phyloP scores from a whole-genome alignment of 257 asterid species.

The Solanum verrucosum region DNA sequence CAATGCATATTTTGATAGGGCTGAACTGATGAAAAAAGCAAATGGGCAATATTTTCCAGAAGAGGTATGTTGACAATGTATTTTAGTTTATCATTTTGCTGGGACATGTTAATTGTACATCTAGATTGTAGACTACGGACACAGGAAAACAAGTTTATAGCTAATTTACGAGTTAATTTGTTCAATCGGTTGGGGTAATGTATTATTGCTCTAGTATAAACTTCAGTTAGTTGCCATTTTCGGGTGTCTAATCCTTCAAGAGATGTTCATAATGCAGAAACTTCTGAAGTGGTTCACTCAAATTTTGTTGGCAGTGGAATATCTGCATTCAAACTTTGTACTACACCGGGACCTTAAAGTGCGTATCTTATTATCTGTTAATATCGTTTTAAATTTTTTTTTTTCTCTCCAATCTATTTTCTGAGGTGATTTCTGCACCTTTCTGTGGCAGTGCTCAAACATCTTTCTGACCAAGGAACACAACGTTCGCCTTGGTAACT shows the following conservation, averaged over 20 bases:
- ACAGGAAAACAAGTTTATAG: background rate
- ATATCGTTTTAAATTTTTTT: background rate
- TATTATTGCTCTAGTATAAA: background rate
- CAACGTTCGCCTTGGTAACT: constrained; percentile 84
- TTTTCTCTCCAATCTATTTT: background rate
- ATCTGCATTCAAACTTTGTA: constrained; percentile 91
- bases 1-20: constrained; percentile 37
- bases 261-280: constrained; percentile 43
- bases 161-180: background rate
- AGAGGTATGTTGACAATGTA: constrained; percentile 46
- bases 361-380: constrained; percentile 2
- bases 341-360: constrained; percentile 97
- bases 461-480: constrained; percentile 94
- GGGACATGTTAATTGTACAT: background rate
- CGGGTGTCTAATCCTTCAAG: background rate
- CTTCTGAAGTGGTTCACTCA: constrained; percentile 93
- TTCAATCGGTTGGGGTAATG: background rate
- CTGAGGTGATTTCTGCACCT: constrained; percentile 7
- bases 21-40: constrained; percentile 86
- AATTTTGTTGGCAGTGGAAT: constrained; percentile 83
- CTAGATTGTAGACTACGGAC: background rate
- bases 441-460: constrained; percentile 81
- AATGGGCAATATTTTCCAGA: constrained; percentile 89
- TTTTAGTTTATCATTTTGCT: background rate
- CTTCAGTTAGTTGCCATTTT: background rate